A percentile compares a stretch with the other conserved stretches of the same genome.
Conservation (phyloP, 1,139 yeast species). For the Ashbya aceris region DNA sequence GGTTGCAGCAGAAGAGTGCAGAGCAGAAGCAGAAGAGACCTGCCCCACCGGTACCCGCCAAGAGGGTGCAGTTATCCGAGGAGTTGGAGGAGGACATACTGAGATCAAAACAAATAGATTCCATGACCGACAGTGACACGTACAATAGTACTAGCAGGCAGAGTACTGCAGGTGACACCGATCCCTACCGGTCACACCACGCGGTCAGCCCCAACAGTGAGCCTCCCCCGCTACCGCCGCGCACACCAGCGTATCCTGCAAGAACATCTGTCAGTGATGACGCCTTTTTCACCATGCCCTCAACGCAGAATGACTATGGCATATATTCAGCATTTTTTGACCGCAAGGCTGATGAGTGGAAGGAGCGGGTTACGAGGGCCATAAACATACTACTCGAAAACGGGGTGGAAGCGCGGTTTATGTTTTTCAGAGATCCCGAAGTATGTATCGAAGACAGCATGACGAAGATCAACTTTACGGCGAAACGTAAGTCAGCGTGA, state of each 20-base stretch:
- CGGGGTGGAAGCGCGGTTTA: slow-evolving; percentile 16
- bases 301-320: slow-evolving; percentile 22
- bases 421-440: slow-evolving; percentile 26
- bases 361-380: slow-evolving; percentile 32
- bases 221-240: slow-evolving; percentile 24
- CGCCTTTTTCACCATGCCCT: slow-evolving; percentile 17
- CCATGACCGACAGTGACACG: slow-evolving; percentile 8
- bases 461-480: slow-evolving; percentile 6
- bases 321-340: slow-evolving; percentile 27
- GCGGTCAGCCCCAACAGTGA: neutral
- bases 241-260: slow-evolving; percentile 13
- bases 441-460: slow-evolving; percentile 21
- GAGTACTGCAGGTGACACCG: slow-evolving; percentile 6
- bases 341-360: slow-evolving; percentile 37
- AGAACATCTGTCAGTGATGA: slow-evolving; percentile 8
- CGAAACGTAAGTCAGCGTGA: neutral
- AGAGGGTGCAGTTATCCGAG: slow-evolving; percentile 10
- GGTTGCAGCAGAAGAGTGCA: slow-evolving; percentile 1
- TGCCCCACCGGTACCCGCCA: slow-evolving; percentile 15
- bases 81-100: slow-evolving; percentile 12
- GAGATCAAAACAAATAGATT: slow-evolving; percentile 7
- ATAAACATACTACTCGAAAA: slow-evolving; percentile 18
- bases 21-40: slow-evolving; percentile 6
- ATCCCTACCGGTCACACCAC: neutral
- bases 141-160: slow-evolving; percentile 6